Base-by-base conservation (phyloP, 1,284 basidiomycete species). In the Volvariella surrecta region DNA sequence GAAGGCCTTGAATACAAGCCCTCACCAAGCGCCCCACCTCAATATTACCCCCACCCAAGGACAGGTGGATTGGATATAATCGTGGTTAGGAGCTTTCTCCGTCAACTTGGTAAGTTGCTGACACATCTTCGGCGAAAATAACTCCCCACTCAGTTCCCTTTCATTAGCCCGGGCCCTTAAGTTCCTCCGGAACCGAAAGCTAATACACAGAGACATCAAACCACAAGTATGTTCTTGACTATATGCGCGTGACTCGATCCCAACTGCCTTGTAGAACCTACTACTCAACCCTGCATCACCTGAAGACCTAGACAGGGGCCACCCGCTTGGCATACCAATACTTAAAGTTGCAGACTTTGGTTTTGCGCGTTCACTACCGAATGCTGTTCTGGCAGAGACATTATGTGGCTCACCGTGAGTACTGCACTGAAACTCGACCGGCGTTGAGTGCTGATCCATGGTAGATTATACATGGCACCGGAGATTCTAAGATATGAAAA, bases 271-370 rank as follows among this genome's bases (percentile, higher is more conserved):
- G 1, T 53, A 94, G 82, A 97, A 98, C 60, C 72, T 99, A 0
- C 76, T 98, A 0, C 69, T 98, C 4, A 91, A 85, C 49, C 90
- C 93, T 0, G 80, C 94, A 0, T 75, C 85, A 0, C 71, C 78
- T 1, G 77, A 82, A 39, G 91, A 95, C 54, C 67, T 92, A 9
- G 77, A 76, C 0, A 76, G 83, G 40, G 93, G 94, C 1, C 92
- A 98, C 61, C 92, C 93, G 0, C 62, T 86, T 1, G 93, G 94
- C 11, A 87, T 96, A 0, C 93, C 93, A 0, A 79, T 96, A n/a
- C 78, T 97, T 52, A 95, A 96, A 63, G 82, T 97, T 3, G 96
- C 95, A 18, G 95, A 99, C 63, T 99, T 99, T 61, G 95, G 95
- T 0, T 99, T 99, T 56, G 96, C 96, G 0, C 78, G 96, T 10